These are phyloP conservation scores for Leccinum fibrillosum DNA, from an alignment of 768 basidiomycete genomes.

Conservation along the genomic window DNA sequence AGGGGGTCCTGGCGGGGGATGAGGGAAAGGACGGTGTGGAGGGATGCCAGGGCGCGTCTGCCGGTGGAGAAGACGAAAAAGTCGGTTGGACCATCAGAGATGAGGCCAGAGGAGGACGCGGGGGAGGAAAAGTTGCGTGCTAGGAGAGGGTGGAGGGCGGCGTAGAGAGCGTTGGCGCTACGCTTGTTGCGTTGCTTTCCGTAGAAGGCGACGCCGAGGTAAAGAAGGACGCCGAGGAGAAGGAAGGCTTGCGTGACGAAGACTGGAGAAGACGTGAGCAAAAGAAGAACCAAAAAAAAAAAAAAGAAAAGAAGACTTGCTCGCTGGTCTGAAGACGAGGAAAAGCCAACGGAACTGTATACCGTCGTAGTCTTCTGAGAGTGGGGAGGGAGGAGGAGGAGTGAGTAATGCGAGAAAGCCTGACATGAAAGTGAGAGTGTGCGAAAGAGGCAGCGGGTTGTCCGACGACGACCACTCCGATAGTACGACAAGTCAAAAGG, in stretches of 20 bases:
- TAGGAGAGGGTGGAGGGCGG: slow-evolving; percentile 56
- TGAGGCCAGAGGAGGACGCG: slow-evolving; percentile 45
- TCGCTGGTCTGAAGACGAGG: slow-evolving; percentile 77
- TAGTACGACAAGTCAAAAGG: slow-evolving; percentile 2
- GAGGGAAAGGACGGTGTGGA: slow-evolving; percentile 78
- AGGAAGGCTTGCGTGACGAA: slow-evolving; percentile 67
- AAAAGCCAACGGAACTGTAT: slow-evolving; percentile 70
- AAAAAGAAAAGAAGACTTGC: slow-evolving; percentile 34
- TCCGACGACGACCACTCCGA: slow-evolving; percentile 1
- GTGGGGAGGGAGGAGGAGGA: slow-evolving; percentile 1
- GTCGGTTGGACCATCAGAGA: slow-evolving; percentile 70
- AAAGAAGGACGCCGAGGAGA: slow-evolving; percentile 50
- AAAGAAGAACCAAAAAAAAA: background rate
- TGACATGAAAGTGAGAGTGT: slow-evolving; percentile 7
- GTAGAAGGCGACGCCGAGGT: slow-evolving; percentile 52
- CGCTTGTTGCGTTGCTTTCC: slow-evolving; percentile 59
- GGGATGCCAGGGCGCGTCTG: slow-evolving; percentile 66
- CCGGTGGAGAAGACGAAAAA: slow-evolving; percentile 88
- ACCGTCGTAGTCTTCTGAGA: slow-evolving; percentile 64
- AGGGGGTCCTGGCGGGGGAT: slow-evolving; percentile 82
- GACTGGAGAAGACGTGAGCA: slow-evolving; percentile 34
- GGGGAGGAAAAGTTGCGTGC: slow-evolving; percentile 75
- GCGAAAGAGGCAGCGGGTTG: background rate
- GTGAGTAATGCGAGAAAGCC: slow-evolving; percentile 13
- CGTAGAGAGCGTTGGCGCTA: slow-evolving; percentile 65